Conservation (phyloP, 2,329 filamentous ascomycete genomes). For the Fusarium phyllophilum region DNA sequence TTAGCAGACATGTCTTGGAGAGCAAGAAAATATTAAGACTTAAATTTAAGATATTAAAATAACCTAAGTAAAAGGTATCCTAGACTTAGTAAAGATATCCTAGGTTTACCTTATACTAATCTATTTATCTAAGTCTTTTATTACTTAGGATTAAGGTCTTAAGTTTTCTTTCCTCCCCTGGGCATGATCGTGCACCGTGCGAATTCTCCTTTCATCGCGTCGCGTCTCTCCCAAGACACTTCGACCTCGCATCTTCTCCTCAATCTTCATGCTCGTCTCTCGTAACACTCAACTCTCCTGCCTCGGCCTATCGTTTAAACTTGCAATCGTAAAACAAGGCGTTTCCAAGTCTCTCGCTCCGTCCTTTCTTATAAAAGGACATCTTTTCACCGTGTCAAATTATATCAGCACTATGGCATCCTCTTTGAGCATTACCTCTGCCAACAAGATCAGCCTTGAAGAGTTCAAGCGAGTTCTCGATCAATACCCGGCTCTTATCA, state of each 20-base stretch:
- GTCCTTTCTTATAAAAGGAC: background rate
- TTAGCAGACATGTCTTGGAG: background rate
- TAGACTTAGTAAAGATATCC: background rate
- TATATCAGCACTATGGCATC: constrained; percentile 29
- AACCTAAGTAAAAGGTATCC: background rate
- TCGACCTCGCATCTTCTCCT: constrained; percentile 9
- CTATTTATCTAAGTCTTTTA: background rate
- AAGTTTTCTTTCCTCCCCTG: background rate
- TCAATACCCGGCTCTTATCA: constrained; percentile 54
- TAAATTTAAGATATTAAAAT: background rate
- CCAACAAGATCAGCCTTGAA: constrained; percentile 41
- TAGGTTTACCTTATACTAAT: background rate
- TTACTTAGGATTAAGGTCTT: background rate
- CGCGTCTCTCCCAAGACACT: constrained; percentile 14
- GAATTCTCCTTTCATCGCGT: constrained; percentile 14
- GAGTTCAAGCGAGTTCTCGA: constrained; percentile 51
- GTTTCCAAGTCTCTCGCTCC: background rate
- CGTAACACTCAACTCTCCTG: background rate
- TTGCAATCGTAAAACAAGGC: background rate
- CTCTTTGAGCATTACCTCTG: constrained; percentile 9
- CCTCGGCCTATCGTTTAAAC: background rate
- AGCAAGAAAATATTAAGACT: background rate
- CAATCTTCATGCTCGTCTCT: background rate
- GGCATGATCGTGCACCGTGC: constrained; percentile 11
- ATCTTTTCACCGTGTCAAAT: background rate